phyloP scores from a whole-genome alignment of 306 rosid species.

The Malus domestica region ASM211411v1 NC_041805.1:16049001-16049500 shows the following conservation, averaged over 20 bases:
- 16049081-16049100: constrained; percentile 35
- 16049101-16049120: constrained; percentile 34
- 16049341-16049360: not conserved
- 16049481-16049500: constrained; percentile 43
- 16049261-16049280: not conserved
- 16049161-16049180: constrained; percentile 30
- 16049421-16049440: not conserved
- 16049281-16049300: not conserved
- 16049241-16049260: not conserved
- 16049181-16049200: constrained; percentile 2
- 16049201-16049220: not conserved
- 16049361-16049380: not conserved
- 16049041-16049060: constrained; percentile 21
- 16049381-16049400: not conserved
- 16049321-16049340: not conserved
- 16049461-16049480: constrained; percentile 58
- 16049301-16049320: not conserved
- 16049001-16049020: constrained; percentile 25
- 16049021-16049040: constrained; percentile 27
- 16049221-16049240: not conserved
- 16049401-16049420: not conserved
- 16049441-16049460: not conserved
- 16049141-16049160: constrained; percentile 64
- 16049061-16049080: constrained; percentile 29
- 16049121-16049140: constrained; percentile 51